Conservation (phyloP, 192 early-diverging fungal species). For the Diversispora epigaea region DNA sequence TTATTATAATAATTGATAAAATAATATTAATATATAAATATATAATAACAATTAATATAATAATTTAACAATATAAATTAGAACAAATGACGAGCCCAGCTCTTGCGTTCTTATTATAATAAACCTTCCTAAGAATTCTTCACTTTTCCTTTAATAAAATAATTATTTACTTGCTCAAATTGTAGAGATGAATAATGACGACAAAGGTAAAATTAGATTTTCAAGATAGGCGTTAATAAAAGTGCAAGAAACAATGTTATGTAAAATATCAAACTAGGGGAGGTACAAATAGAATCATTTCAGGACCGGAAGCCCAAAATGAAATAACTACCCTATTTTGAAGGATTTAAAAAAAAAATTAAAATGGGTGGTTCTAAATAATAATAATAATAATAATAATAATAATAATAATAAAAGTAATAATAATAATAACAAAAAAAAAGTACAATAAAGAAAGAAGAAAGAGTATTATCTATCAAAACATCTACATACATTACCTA, state of each 20-base stretch:
- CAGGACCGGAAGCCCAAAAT: background rate
- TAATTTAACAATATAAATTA: background rate
- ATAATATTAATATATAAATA: background rate
- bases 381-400: background rate
- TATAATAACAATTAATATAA: background rate
- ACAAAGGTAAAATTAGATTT: background rate
- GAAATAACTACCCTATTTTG: background rate
- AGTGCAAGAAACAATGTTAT: background rate
- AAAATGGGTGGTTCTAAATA: background rate
- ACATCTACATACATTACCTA: constrained; percentile 7
- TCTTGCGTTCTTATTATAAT: background rate
- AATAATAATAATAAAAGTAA: background rate
- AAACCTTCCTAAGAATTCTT: background rate
- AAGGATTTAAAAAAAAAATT: background rate
- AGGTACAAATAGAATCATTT: background rate
- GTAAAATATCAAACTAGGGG: background rate
- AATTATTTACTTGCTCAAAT: no score
- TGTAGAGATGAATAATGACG: background rate
- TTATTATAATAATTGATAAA: no score
- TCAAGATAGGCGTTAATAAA: background rate
- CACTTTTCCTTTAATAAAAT: no score
- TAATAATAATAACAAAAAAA: background rate
- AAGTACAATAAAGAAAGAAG: background rate
- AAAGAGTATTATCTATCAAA: background rate
- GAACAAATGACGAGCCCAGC: background rate